Percentiles rank a stretch among this genome's conserved stretches.
phyloP scores from a whole-genome alignment of 768 basidiomycete species.

The Kwoniella newhampshirensis region DNA sequence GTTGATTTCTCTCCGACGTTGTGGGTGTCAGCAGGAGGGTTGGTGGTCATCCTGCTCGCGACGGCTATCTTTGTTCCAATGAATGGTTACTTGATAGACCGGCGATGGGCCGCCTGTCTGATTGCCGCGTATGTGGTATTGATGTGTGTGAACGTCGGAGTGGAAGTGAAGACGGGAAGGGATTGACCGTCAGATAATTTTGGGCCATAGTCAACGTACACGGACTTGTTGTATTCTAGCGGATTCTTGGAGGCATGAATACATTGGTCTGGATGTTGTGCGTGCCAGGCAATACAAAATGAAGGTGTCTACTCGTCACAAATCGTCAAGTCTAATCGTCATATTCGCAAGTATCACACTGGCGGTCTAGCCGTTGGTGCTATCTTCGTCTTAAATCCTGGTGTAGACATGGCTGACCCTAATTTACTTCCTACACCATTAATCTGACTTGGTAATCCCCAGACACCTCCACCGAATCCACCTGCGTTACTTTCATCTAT shows the following conservation, averaged over 20 bases:
- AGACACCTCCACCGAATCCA: constrained; percentile 21
- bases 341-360: neutral
- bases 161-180: constrained; percentile 61
- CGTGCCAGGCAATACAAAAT: too few relatives aligned
- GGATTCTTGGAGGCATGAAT: too few relatives aligned
- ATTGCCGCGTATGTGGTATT: constrained; percentile 70
- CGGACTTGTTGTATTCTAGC: too few relatives aligned
- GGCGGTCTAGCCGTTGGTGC: constrained; percentile 39
- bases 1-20: constrained; percentile 79
- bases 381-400: constrained; percentile 23
- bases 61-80: constrained; percentile 82
- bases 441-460: constrained; percentile 23
- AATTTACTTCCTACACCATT: neutral
- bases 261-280: too few relatives aligned
- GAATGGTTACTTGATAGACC: constrained; percentile 76
- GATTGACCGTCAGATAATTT: neutral
- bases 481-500: constrained; percentile 14
- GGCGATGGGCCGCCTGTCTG: constrained; percentile 77
- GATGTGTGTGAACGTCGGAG: constrained; percentile 75
- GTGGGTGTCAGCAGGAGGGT: constrained; percentile 75
- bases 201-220: too few relatives aligned
- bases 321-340: constrained; percentile 6
- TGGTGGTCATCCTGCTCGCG: constrained; percentile 70
- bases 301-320: neutral
- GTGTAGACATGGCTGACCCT: constrained; percentile 4